Conservation (phyloP, 2,329 filamentous ascomycete genomes). For the Fusarium sp. region DNA sequence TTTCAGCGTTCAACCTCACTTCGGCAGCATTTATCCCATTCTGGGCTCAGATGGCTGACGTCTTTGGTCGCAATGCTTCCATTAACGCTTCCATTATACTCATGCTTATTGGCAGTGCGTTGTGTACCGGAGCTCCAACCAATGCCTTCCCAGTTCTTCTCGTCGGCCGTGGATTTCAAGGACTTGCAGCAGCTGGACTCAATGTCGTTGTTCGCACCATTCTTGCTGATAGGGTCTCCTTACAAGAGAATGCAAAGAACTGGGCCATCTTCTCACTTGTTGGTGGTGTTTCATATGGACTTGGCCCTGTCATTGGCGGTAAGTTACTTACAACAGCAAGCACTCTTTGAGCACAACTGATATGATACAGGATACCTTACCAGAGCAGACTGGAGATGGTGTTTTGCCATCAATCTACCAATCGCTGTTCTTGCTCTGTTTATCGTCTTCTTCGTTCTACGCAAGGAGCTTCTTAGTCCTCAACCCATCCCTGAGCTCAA, state of each 20-base stretch:
- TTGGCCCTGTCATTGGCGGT: slow-evolving; percentile 73
- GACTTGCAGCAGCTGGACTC: slow-evolving; percentile 71
- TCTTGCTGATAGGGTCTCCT: slow-evolving; percentile 73
- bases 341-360: slow-evolving; percentile 8
- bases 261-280: slow-evolving; percentile 72
- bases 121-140: slow-evolving; percentile 70
- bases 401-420: slow-evolving; percentile 74
- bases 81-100: slow-evolving; percentile 68
- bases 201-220: slow-evolving; percentile 71
- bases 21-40: slow-evolving; percentile 75
- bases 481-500: slow-evolving; percentile 61
- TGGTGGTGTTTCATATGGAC: slow-evolving; percentile 68
- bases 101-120: slow-evolving; percentile 70
- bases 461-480: slow-evolving; percentile 68
- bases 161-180: slow-evolving; percentile 73
- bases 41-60: slow-evolving; percentile 73
- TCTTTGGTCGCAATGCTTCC: slow-evolving; percentile 71
- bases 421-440: slow-evolving; percentile 64
- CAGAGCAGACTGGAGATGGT: slow-evolving; percentile 72
- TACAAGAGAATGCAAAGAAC: slow-evolving; percentile 72
- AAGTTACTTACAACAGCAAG: neutral
- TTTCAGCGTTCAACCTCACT: slow-evolving; percentile 76
- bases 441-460: slow-evolving; percentile 68
- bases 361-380: slow-evolving; percentile 60
- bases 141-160: slow-evolving; percentile 69